phyloP scores from a whole-genome alignment of 1,139 yeast genomes.

The Nakaseomyces nivariensis region DNA sequence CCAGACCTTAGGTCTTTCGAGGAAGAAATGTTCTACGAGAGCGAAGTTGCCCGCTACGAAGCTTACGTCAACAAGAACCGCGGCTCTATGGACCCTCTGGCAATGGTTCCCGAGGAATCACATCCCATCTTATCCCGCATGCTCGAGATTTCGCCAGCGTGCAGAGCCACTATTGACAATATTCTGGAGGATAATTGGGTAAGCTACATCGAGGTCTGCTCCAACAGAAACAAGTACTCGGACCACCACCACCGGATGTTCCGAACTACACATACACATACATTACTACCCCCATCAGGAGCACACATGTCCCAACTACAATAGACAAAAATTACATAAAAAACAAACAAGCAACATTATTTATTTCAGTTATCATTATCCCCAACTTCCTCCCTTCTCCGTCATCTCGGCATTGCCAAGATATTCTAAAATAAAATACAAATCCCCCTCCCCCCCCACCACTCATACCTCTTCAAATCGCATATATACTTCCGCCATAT shows the following conservation, averaged over 20 bases:
- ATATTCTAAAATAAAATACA: no score
- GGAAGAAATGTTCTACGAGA: slow-evolving; percentile 15
- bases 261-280: not conserved
- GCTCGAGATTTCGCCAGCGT: slow-evolving; percentile 67
- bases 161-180: slow-evolving; percentile 63
- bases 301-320: slow-evolving; percentile 1
- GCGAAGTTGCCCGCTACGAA: slow-evolving; percentile 19
- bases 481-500: not conserved
- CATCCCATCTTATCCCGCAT: slow-evolving; percentile 49
- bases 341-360: not conserved
- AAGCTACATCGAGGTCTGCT: slow-evolving; percentile 44
- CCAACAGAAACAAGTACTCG: not conserved
- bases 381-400: not conserved
- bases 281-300: not conserved
- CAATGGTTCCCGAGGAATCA: slow-evolving; percentile 47
- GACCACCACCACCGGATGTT: slow-evolving; percentile 1
- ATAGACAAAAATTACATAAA: not conserved
- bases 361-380: not conserved
- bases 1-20: slow-evolving; percentile 24
- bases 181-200: slow-evolving; percentile 68
- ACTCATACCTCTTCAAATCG: not conserved
- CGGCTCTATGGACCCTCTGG: slow-evolving; percentile 30
- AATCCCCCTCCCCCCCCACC: no score
- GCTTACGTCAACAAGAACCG: slow-evolving; percentile 42
- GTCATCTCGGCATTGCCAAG: not conserved